These are phyloP conservation scores for Apiotrichum gracile DNA, from an alignment of 1,284 basidiomycete species.

Conservation along the genomic window DNA sequence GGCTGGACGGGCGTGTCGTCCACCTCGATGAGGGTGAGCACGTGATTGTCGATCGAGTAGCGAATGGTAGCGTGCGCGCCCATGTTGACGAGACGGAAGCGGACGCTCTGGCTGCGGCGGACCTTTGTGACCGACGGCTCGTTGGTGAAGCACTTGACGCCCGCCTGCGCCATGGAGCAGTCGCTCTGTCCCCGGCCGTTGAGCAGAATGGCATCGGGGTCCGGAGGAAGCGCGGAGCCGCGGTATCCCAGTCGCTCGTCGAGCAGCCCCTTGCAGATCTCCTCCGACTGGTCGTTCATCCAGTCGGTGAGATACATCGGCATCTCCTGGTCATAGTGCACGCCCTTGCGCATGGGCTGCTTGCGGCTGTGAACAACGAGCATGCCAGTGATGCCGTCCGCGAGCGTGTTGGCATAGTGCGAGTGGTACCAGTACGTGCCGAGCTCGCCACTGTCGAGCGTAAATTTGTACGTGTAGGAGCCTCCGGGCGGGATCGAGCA, in stretches of 20 bases:
- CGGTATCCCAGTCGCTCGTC: neutral
- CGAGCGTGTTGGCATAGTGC: constrained; percentile 29
- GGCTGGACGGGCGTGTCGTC: constrained; percentile 26
- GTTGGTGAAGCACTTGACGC: neutral
- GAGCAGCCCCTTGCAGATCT: constrained; percentile 19
- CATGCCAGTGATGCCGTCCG: constrained; percentile 28
- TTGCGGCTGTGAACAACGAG: constrained; percentile 26
- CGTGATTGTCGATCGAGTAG: constrained; percentile 27
- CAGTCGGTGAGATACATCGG: constrained; percentile 27
- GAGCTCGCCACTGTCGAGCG: constrained; percentile 18
- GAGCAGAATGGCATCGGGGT: constrained; percentile 26
- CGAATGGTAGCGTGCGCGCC: constrained; percentile 19
- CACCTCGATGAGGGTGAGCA: constrained; percentile 25
- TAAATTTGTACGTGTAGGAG: constrained; percentile 51
- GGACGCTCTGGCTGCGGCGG: constrained; percentile 3
- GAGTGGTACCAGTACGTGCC: constrained; percentile 37
- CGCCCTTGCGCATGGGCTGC: constrained; percentile 18
- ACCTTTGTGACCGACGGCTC: constrained; percentile 3
- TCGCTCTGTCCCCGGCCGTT: constrained; percentile 20
- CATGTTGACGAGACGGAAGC: constrained; percentile 26
- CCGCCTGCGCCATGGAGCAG: neutral
- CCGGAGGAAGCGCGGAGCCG: constrained; percentile 7
- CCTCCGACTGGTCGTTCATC: constrained; percentile 27
- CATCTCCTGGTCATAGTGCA: constrained; percentile 24
- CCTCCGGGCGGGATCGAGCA: constrained; percentile 53